phyloP scores from a whole-genome alignment of 208 protist species.

The Histomonas meleagridis region DNA sequence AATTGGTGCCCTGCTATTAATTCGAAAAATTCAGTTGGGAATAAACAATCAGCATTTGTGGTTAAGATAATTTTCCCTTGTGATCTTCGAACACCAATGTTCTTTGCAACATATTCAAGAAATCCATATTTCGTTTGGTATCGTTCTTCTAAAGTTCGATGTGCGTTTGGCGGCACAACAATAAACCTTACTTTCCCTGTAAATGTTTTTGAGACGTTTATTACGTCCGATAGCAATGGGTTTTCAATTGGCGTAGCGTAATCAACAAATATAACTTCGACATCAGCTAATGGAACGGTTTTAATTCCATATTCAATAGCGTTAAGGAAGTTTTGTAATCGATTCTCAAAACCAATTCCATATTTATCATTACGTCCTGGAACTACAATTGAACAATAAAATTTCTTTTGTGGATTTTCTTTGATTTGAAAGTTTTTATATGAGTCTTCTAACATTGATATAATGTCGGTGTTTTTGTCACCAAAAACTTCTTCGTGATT shows the following conservation, averaged over 20 bases:
- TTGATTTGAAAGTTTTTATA: not conserved
- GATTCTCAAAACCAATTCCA: not conserved
- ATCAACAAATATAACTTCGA: constrained; percentile 13
- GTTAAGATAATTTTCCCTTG: not conserved
- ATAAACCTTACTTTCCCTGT: not conserved
- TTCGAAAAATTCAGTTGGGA: not conserved
- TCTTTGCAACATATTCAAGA: constrained; percentile 28
- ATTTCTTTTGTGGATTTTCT: not conserved
- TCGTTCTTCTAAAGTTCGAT: not conserved
- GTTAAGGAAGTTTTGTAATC: not conserved
- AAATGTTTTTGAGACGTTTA: not conserved
- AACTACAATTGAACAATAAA: not conserved
- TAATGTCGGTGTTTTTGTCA: not conserved
- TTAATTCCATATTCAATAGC: not conserved
- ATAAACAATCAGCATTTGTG: not conserved
- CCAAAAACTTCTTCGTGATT: not conserved
- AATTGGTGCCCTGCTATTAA: not conserved
- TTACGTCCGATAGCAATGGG: not conserved
- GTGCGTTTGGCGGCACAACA: not conserved
- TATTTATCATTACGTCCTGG: not conserved
- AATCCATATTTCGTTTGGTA: not conserved
- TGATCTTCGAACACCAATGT: not conserved
- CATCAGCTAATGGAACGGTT: not conserved
- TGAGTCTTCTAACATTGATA: not conserved
- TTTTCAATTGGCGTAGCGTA: not conserved